Conservation (phyloP, 1,284 basidiomycete species). For the Coniferiporia sulphurascens region DNA sequence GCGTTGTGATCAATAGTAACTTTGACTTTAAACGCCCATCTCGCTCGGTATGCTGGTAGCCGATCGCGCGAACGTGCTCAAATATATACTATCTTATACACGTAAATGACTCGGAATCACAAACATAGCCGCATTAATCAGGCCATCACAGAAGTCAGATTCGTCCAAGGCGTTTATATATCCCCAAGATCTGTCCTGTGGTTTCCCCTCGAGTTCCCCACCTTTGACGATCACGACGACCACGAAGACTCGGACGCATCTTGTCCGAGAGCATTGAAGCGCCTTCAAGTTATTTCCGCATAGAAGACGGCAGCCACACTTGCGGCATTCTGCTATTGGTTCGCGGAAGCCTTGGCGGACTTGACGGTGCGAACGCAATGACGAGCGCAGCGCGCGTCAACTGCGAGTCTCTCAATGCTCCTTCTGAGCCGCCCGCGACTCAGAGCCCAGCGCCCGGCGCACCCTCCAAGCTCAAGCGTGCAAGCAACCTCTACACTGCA, state of each 20-base stretch:
- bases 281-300: not conserved
- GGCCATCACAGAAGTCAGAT: too few species aligned
- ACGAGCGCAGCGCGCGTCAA: not conserved
- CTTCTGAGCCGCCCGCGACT: not conserved
- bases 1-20: too few species aligned
- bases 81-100: too few species aligned
- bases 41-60: too few species aligned
- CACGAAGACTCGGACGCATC: not conserved
- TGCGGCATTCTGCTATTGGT: not conserved
- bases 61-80: too few species aligned
- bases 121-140: too few species aligned
- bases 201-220: too few species aligned
- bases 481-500: constrained; percentile 24
- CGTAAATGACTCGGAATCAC: too few species aligned
- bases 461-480: constrained; percentile 27
- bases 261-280: not conserved
- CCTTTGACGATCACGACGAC: not conserved
- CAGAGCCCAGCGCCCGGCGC: not conserved
- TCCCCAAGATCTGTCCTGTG: too few species aligned
- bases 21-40: too few species aligned
- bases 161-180: too few species aligned
- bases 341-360: not conserved
- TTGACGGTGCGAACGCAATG: not conserved
- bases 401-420: not conserved
- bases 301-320: not conserved